These are phyloP conservation scores for Hypoxylon sp. DNA, from an alignment of 2,329 filamentous ascomycete species.

Conservation along the genomic window DNA sequence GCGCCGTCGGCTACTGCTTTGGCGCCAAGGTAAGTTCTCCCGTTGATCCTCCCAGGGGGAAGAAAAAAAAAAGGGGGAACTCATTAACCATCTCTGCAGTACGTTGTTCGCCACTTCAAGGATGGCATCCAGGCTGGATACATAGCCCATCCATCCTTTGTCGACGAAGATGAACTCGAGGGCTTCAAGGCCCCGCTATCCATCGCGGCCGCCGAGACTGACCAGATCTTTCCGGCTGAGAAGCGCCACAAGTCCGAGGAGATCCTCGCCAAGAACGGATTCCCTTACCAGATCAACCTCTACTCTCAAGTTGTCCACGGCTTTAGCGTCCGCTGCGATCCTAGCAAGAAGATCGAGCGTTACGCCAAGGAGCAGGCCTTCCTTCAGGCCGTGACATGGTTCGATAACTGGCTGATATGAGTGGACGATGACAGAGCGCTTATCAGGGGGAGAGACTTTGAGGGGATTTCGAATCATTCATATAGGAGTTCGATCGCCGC, in stretches of 20 bases:
- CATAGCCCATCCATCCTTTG: conserved; percentile 81
- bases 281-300: conserved; percentile 81
- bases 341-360: conserved; percentile 66
- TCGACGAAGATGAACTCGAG: conserved; percentile 74
- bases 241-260: conserved; percentile 74
- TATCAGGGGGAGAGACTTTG: conserved; percentile 27
- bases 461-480: neutral
- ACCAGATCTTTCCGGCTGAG: conserved; percentile 73
- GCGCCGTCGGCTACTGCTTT: conserved; percentile 79
- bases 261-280: conserved; percentile 68
- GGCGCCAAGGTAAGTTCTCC: conserved; percentile 70
- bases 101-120: conserved; percentile 75
- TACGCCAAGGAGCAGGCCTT: conserved; percentile 88
- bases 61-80: neutral
- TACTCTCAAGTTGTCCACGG: conserved; percentile 80
- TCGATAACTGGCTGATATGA: conserved; percentile 61
- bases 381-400: conserved; percentile 81
- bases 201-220: conserved; percentile 74
- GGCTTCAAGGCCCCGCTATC: conserved; percentile 76
- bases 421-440: neutral
- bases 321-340: conserved; percentile 78
- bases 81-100: conserved; percentile 63
- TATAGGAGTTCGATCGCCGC: neutral
- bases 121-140: conserved; percentile 77
- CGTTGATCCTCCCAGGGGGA: neutral